Evolutionary conservation across 768 basidiomycete genomes (phyloP), one percentile per base, ranked within the genome.

Genomic region (Amanita brunnescens): DNA sequence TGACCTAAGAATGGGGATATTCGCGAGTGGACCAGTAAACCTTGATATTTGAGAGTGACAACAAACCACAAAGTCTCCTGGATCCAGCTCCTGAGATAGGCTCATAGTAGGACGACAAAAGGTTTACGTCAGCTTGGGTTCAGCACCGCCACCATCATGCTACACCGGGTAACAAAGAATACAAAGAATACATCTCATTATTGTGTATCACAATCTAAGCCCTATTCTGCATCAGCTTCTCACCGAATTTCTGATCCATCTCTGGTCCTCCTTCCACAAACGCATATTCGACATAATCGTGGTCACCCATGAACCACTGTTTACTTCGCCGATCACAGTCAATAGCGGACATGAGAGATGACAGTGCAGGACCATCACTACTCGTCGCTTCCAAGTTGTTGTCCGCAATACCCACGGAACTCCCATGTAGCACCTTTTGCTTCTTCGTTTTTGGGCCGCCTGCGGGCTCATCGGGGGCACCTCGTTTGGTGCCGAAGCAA

Each of bases 1-100:
- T 42, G 49, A 51, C 41, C 49, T 51, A 51, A 5, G n/a, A 30
- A 18, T n/a, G 18, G 33, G n/a, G n/a, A n/a, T n/a, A n/a, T n/a
- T n/a, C n/a, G n/a, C n/a, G n/a, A n/a, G n/a, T n/a, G n/a, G n/a
- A n/a, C 7, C 20, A 37, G 9, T 6, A 10, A 13, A 40, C n/a
- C 39, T 20, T 6, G 24, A 26, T 32, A 20, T 26, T 41, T 32
- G 18, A 14, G 49, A 9, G 6, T 14, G 16, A 8, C 13, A 18
- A 50, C 39, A 32, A 20, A 50, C 49, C 39, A 50, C 18, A 18
- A 42, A 16, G 12, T 50, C 49, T 8, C 47, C 47, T 6, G 33
- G 10, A 12, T 48, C 34, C 34, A 37, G 23, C 21, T 23, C 47
- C 35, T n/a, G n/a, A n/a, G n/a, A n/a, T n/a, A n/a, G n/a, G n/a